These are phyloP conservation scores for Eucalyptus tenuipes DNA, from an alignment of 345 rosid genomes.

Conservation along the genomic window DNA sequence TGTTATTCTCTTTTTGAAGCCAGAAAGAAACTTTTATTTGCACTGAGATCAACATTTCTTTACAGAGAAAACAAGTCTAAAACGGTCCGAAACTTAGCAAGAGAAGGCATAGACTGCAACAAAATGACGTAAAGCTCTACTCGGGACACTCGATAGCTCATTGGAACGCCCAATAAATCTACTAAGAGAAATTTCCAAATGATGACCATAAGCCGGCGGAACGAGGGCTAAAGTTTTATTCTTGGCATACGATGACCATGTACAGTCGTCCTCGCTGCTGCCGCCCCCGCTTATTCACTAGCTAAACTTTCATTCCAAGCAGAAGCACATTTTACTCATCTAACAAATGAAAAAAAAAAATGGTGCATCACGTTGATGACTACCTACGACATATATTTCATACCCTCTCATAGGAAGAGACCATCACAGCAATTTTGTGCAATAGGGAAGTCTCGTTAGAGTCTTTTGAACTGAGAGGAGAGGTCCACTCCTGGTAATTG, in stretches of 20 bases:
- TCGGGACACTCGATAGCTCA: no score
- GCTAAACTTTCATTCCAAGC: background rate
- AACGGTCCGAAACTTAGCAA: no score
- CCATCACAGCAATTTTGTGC: slow-evolving; percentile 28
- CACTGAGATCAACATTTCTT: background rate
- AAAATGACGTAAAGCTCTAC: background rate
- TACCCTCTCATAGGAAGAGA: slow-evolving; percentile 22
- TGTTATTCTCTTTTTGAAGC: background rate
- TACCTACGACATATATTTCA: background rate
- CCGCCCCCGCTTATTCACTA: background rate
- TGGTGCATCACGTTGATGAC: background rate
- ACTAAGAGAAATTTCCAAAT: background rate
- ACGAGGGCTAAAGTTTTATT: background rate
- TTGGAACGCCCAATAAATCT: background rate
- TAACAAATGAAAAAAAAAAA: background rate
- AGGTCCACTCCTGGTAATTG: slow-evolving; percentile 42
- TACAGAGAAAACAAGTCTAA: background rate
- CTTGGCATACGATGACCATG: background rate
- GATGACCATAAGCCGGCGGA: background rate
- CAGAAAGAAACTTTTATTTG: background rate
- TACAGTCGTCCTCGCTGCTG: background rate
- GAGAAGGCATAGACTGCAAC: background rate
- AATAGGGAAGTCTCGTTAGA: slow-evolving; percentile 15
- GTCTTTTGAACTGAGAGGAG: slow-evolving; percentile 18
- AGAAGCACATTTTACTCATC: background rate